Evolutionary conservation across 768 basidiomycete genomes (phyloP), one percentile per base, ranked within the genome.

Genomic region (Clitopilus passeckerianus): DNA sequence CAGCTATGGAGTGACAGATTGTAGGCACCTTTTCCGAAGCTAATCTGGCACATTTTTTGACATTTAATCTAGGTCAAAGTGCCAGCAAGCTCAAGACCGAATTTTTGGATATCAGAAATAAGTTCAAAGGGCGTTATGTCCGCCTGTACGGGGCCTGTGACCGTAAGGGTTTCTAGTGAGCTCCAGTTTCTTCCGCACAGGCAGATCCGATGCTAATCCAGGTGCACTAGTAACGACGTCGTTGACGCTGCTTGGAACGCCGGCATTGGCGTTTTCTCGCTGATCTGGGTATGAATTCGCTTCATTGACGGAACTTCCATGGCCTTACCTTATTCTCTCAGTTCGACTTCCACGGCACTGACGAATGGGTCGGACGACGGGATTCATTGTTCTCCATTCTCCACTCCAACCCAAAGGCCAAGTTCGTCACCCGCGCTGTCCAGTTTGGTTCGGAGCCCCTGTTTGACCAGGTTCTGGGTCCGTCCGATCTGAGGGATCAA

Each of bases 401-500:
- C 24, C 82, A 81, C 57, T 80, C 80, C 1, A 88, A 87, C 58
- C 76, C 80, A 1, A 86, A 80, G 61, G 86, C 85, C 15, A 82
- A 83, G 61, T 89, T 83, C 57, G 80, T 89, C 23, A 87, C 85
- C 0, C 81, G 86, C 18, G 84, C 73, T 1, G 70, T 89, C 2
- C 87, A 90, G 61, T 89, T 89, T 62, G 88, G 88, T 30, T 86
- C 86, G 0, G 88, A 89, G 64, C 87, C 87, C 0, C 72, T 89
- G 22, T 90, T 70, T 59, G 88, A 89, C 65, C 57, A 69, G 37
- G 88, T 81, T 33, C 72, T 90, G 50, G 66, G 74, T 6, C 77
- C 81, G n/a, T 22, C 65, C 6, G 70, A 75, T 30, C 79, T 90
- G 18, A 80, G 84, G 1, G 59, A 66, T 0, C 80, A 89, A 66